Conservation (phyloP, 768 basidiomycete genomes). For the Stropharia rugosoannulata region DNA sequence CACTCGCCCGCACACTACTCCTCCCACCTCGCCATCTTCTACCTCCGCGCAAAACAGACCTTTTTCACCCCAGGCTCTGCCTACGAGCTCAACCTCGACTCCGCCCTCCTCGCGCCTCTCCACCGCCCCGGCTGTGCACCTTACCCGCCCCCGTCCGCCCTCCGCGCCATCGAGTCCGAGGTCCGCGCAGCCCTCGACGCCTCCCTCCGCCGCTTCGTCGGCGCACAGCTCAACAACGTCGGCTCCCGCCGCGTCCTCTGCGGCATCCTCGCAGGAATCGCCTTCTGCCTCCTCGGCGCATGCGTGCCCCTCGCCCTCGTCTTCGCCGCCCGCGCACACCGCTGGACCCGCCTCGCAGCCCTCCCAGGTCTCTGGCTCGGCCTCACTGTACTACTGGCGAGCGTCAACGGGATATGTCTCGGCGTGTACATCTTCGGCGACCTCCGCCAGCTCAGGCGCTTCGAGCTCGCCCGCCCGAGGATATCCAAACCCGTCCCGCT, state of each 20-base stretch:
- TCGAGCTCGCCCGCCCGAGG: constrained; percentile 70
- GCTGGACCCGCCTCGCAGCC: constrained; percentile 59
- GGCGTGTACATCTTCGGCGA: constrained; percentile 83
- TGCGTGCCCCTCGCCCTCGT: constrained; percentile 48
- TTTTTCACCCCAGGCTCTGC: constrained; percentile 72
- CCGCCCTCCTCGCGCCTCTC: constrained; percentile 62
- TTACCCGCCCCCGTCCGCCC: constrained; percentile 67
- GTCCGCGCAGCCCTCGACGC: constrained; percentile 58
- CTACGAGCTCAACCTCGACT: constrained; percentile 72
- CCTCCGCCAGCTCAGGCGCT: constrained; percentile 72
- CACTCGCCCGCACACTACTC: constrained; percentile 45
- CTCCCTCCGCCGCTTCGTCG: constrained; percentile 65
- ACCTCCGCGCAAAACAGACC: constrained; percentile 75
- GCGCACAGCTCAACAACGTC: constrained; percentile 69
- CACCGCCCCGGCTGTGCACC: constrained; percentile 40
- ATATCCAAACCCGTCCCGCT: constrained; percentile 52
- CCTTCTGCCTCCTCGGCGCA: constrained; percentile 46
- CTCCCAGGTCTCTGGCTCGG: constrained; percentile 74
- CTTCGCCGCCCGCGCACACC: constrained; percentile 43
- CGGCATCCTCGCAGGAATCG: constrained; percentile 62
- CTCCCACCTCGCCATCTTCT: constrained; percentile 68
- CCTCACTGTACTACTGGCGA: constrained; percentile 56
- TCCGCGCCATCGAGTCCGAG: constrained; percentile 58
- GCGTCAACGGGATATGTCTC: constrained; percentile 72
- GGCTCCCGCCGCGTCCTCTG: constrained; percentile 70